These are phyloP conservation scores for Starmerella geochares DNA, from an alignment of 805 yeast genomes.

Conservation along the genomic window DNA sequence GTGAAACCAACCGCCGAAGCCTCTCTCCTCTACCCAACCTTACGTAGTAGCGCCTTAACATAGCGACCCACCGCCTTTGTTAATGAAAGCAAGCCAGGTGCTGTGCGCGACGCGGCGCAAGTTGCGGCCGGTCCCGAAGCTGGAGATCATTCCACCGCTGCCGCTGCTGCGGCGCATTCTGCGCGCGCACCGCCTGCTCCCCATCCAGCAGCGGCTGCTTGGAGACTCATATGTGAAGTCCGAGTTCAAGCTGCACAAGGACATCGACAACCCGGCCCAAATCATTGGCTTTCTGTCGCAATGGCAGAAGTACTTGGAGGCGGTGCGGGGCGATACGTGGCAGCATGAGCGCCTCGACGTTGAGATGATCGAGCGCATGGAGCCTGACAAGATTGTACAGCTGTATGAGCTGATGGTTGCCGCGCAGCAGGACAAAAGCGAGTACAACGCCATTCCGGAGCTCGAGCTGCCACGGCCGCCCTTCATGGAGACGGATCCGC, in stretches of 20 bases:
- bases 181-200: constrained; percentile 56
- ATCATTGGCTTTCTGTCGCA: constrained; percentile 86
- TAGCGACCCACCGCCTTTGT: neutral
- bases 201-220: constrained; percentile 60
- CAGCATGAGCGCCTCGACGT: constrained; percentile 50
- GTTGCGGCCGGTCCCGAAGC: constrained; percentile 21
- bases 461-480: constrained; percentile 10
- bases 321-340: constrained; percentile 47
- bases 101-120: constrained; percentile 22
- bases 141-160: constrained; percentile 63
- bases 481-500: constrained; percentile 5
- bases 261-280: constrained; percentile 79
- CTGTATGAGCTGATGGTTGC: constrained; percentile 40
- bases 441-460: constrained; percentile 30
- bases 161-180: constrained; percentile 67
- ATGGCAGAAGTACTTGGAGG: constrained; percentile 60
- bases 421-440: constrained; percentile 32
- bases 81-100: constrained; percentile 9
- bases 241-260: constrained; percentile 78
- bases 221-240: constrained; percentile 86
- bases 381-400: constrained; percentile 83
- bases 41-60: constrained; percentile 1
- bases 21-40: constrained; percentile 1
- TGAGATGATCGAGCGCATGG: constrained; percentile 65
- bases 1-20: too few species aligned